A percentile compares a stretch with the other conserved stretches of the same genome.
Evolutionary conservation across 2,329 filamentous ascomycete genomes (phyloP).

Genomic region (Aspergillus quadrilineatus): DNA sequence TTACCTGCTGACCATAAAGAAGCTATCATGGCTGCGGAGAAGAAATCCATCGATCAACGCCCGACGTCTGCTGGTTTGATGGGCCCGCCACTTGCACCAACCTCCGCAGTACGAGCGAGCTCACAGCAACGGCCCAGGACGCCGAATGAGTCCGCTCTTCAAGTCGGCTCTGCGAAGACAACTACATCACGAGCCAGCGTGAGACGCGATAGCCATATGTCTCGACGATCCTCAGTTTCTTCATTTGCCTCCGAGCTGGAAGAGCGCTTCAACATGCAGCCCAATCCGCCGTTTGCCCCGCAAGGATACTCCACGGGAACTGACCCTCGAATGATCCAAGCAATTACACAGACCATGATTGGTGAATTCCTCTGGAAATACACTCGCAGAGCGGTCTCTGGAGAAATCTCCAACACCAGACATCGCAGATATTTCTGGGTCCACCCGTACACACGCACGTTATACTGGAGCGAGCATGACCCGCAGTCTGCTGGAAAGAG

Average conservation of each 20-base stretch:
- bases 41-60: conserved; percentile 55
- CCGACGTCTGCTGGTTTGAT: conserved; percentile 54
- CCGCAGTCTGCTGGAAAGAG: conserved; percentile 74
- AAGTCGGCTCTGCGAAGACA: conserved; percentile 45
- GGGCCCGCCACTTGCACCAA: conserved; percentile 81
- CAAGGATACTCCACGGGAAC: conserved; percentile 68
- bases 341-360: conserved; percentile 99
- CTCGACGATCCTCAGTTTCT: conserved; percentile 81
- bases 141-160: conserved; percentile 54
- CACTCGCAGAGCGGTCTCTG: conserved; percentile 88
- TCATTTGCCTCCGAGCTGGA: conserved; percentile 96
- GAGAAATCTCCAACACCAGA: conserved; percentile 81
- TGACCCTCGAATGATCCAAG: conserved; percentile 97
- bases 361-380: conserved; percentile 99
- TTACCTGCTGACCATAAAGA: conserved; percentile 80
- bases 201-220: conserved; percentile 46
- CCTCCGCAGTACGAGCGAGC: conserved; percentile 65
- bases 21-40: conserved; percentile 74
- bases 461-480: conserved; percentile 95
- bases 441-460: conserved; percentile 90
- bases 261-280: conserved; percentile 77
- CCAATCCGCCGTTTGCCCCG: conserved; percentile 49
- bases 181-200: conserved; percentile 61
- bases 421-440: conserved; percentile 99
- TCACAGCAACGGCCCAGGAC: conserved; percentile 58